Evolutionary conservation across 2,329 filamentous ascomycete genomes (phyloP).

Genomic region (Botrytis medusae): DNA sequence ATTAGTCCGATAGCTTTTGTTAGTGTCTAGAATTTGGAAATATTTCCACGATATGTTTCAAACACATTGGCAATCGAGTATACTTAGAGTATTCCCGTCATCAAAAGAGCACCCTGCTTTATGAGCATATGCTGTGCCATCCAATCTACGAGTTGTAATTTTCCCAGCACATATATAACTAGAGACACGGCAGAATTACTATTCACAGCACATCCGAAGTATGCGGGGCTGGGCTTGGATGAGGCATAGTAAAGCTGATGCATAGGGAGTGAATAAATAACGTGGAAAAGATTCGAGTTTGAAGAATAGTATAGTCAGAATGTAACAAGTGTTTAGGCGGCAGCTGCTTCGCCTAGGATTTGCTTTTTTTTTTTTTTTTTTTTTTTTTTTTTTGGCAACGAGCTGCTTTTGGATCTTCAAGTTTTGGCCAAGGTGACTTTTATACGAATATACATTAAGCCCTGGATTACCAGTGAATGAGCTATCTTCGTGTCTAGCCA

Average conservation of each 20-base stretch:
- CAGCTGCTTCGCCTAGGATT: not conserved
- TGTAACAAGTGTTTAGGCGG: not conserved
- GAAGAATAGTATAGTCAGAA: not conserved
- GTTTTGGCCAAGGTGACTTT: not conserved
- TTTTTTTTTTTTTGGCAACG: not conserved
- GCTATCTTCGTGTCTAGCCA: not conserved
- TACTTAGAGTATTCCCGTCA: not conserved
- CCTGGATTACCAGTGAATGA: too few relatives aligned
- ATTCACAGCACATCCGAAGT: not conserved
- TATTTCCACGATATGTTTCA: not conserved
- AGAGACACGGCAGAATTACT: not conserved
- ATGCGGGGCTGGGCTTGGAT: not conserved
- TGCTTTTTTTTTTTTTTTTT: not conserved
- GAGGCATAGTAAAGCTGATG: too few relatives aligned
- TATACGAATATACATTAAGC: fast-evolving
- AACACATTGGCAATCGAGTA: not conserved
- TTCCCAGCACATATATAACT: not conserved
- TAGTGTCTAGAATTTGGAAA: not conserved
- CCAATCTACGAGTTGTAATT: not conserved
- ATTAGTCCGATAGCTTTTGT: not conserved
- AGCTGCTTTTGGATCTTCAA: not conserved
- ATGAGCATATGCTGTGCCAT: not conserved
- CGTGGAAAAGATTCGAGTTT: not conserved
- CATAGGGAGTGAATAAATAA: too few relatives aligned
- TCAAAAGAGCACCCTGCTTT: not conserved